Evolutionary conservation across 2,329 filamentous ascomycete genomes (phyloP).

Genomic region (Pestalotiopsis sp.): DNA sequence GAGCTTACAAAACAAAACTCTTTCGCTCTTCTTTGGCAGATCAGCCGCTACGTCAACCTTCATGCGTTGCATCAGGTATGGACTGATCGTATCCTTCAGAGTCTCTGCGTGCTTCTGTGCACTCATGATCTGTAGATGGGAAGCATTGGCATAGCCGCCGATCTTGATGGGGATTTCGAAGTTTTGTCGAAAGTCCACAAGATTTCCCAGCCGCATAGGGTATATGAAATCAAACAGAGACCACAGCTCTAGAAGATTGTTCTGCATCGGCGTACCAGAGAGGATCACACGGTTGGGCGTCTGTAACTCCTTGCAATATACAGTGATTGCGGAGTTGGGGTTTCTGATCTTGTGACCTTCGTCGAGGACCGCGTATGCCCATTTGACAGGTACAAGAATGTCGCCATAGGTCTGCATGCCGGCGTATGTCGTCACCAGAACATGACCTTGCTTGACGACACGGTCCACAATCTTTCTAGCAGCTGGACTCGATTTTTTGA

Average conservation of each 20-base stretch:
- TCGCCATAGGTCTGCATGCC: constrained; percentile 92
- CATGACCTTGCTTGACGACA: constrained; percentile 83
- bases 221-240: constrained; percentile 98
- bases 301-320: constrained; percentile 90
- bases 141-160: constrained; percentile 94
- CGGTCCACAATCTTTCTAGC: constrained; percentile 81
- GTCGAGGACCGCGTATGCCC: constrained; percentile 93
- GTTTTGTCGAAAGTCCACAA: constrained; percentile 86
- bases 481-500: constrained; percentile 62
- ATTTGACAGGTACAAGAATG: constrained; percentile 79
- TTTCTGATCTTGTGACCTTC: constrained; percentile 99
- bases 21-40: constrained; percentile 92
- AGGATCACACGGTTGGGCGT: constrained; percentile 91
- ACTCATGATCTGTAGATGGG: constrained; percentile 91
- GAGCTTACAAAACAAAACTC: constrained; percentile 94
- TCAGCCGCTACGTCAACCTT: constrained; percentile 95
- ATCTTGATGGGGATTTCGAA: constrained; percentile 94
- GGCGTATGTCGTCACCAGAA: constrained; percentile 93
- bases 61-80: constrained; percentile 88
- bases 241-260: constrained; percentile 94
- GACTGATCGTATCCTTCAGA: constrained; percentile 89
- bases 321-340: constrained; percentile 90
- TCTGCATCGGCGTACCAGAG: constrained; percentile 97
- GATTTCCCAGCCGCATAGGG: constrained; percentile 89
- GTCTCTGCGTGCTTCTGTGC: constrained; percentile 93